Conservation (phyloP, 2,329 filamentous ascomycete species). For the Clonostachys rosea region DNA sequence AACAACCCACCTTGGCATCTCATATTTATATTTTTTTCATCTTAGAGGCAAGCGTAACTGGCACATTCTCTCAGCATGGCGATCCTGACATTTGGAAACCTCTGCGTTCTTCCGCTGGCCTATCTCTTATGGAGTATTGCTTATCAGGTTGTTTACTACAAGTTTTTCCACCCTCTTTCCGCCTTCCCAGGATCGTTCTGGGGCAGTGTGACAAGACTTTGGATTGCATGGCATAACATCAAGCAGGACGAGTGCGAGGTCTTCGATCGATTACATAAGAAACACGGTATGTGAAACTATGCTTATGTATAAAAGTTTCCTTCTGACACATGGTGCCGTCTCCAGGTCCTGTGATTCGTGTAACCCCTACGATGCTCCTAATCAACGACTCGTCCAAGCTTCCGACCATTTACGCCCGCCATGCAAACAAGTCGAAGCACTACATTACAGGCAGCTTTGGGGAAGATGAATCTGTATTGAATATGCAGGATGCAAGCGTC, state of each 20-base stretch:
- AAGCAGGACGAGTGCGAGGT: slow-evolving; percentile 37
- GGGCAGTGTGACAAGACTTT: slow-evolving; percentile 47
- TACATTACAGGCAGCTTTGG: slow-evolving; percentile 56
- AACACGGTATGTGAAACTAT: slow-evolving; percentile 34
- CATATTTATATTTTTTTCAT: too few relatives aligned
- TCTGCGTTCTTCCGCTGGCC: neutral
- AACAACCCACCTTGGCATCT: too few relatives aligned
- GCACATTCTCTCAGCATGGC: too few relatives aligned
- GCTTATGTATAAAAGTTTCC: neutral
- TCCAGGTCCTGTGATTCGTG: slow-evolving; percentile 44
- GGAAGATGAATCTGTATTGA: slow-evolving; percentile 49
- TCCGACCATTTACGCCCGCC: slow-evolving; percentile 49
- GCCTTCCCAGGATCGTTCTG: slow-evolving; percentile 51
- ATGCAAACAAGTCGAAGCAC: slow-evolving; percentile 51
- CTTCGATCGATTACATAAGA: slow-evolving; percentile 33
- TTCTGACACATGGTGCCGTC: neutral
- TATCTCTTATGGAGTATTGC: slow-evolving; percentile 11
- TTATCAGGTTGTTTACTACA: slow-evolving; percentile 38
- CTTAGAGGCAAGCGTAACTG: too few relatives aligned
- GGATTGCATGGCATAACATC: slow-evolving; percentile 46
- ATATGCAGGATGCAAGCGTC: slow-evolving; percentile 45
- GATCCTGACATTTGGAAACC: too few relatives aligned
- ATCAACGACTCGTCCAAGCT: slow-evolving; percentile 48
- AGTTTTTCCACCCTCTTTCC: slow-evolving; percentile 46
- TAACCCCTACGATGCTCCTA: slow-evolving; percentile 47